Evolutionary conservation across 1,284 basidiomycete species (phyloP).

Genomic region (Pulchroboletus neoregius): DNA sequence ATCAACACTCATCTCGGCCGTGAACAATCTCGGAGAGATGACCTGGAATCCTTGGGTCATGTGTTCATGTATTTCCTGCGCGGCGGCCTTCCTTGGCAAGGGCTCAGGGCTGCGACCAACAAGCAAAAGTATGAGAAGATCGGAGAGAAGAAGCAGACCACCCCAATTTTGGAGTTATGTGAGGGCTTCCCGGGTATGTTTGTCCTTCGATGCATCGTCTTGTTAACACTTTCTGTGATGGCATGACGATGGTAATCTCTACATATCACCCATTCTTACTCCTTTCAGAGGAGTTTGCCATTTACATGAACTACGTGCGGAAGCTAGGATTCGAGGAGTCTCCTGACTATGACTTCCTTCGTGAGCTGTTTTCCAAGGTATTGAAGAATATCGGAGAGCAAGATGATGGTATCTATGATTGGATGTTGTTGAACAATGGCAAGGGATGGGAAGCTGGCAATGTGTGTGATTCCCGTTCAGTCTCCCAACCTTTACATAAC

Average conservation of each 20-base stretch:
- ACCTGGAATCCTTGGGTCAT: constrained; percentile 91
- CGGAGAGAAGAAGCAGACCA: constrained; percentile 96
- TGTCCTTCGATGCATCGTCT: background rate
- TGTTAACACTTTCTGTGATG: background rate
- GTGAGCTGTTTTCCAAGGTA: constrained; percentile 91
- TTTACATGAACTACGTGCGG: constrained; percentile 97
- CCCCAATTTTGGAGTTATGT: constrained; percentile 88
- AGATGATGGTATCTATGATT: constrained; percentile 94
- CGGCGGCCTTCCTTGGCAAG: constrained; percentile 93
- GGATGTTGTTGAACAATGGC: constrained; percentile 91
- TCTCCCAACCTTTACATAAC: constrained; percentile 13
- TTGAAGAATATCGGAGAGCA: constrained; percentile 85
- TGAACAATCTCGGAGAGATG: constrained; percentile 87
- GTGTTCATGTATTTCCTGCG: constrained; percentile 99
- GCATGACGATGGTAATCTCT: background rate
- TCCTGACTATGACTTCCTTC: constrained; percentile 96
- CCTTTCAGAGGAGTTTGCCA: constrained; percentile 83
- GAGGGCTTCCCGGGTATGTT: constrained; percentile 91
- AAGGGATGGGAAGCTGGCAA: constrained; percentile 85
- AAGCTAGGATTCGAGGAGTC: constrained; percentile 95
- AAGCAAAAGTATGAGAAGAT: constrained; percentile 99
- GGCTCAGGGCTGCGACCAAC: constrained; percentile 92
- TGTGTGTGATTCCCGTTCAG: constrained; percentile 40
- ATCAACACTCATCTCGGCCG: constrained; percentile 98
- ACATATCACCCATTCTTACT: constrained; percentile 6